Percentiles rank a stretch among this genome's conserved stretches.
These are phyloP conservation scores for Pichia sp. DNA, from an alignment of 1,139 yeast species.

Conservation along the genomic window DNA sequence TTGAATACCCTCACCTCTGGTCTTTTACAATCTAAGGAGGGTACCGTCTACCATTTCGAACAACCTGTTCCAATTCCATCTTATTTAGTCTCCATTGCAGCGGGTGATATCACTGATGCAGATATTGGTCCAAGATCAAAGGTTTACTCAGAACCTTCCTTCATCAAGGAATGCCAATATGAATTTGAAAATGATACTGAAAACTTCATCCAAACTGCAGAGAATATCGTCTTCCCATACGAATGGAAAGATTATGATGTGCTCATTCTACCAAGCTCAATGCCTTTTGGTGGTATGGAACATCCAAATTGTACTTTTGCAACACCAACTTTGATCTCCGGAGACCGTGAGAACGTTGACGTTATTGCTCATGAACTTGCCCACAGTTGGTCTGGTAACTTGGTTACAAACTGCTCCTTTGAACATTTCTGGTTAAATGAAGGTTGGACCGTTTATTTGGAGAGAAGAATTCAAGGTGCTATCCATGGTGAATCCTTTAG, in stretches of 20 bases:
- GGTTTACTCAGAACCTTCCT: constrained; percentile 72
- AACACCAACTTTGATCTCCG: constrained; percentile 82
- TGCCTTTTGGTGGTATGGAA: constrained; percentile 97
- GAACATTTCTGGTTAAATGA: constrained; percentile 94
- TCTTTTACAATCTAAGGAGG: constrained; percentile 27
- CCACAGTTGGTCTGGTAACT: constrained; percentile 88
- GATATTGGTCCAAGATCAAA: constrained; percentile 81
- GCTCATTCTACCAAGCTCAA: constrained; percentile 69
- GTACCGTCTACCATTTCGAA: constrained; percentile 36
- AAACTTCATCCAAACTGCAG: constrained; percentile 74
- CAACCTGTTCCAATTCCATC: constrained; percentile 86
- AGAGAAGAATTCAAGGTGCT: constrained; percentile 73
- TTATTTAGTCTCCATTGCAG: constrained; percentile 76
- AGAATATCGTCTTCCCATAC: constrained; percentile 67
- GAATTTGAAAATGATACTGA: constrained; percentile 80
- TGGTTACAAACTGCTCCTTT: constrained; percentile 87
- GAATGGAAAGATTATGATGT: constrained; percentile 86
- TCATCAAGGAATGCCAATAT: constrained; percentile 60
- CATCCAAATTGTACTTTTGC: constrained; percentile 88
- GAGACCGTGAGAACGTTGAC: constrained; percentile 80
- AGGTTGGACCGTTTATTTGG: constrained; percentile 94
- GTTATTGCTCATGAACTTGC: constrained; percentile 91
- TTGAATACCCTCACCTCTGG: constrained; percentile 72
- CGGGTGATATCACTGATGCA: constrained; percentile 68
- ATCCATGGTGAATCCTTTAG: constrained; percentile 72